Percentiles rank a stretch among this genome's conserved stretches.
phyloP scores from a whole-genome alignment of 306 rosid genomes.

The Quercus ilex region DNA sequence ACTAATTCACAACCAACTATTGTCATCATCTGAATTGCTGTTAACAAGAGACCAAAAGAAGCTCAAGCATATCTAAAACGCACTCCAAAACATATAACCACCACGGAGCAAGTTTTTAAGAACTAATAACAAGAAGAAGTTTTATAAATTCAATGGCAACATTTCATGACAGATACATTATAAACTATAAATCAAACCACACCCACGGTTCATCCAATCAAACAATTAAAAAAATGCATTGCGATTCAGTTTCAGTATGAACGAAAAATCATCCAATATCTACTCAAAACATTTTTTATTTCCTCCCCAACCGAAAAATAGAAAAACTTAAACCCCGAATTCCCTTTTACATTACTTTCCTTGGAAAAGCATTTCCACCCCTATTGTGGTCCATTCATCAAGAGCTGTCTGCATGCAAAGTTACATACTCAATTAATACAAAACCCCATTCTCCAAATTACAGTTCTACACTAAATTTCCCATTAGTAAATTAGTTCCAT shows the following conservation, averaged over 20 bases:
- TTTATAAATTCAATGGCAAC: neutral
- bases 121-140: neutral
- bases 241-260: neutral
- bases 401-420: neutral
- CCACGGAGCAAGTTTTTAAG: neutral
- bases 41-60: neutral
- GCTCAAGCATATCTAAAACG: neutral
- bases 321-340: neutral
- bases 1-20: constrained; percentile 10
- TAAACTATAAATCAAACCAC: neutral
- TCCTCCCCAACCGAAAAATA: neutral
- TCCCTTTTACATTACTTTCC: neutral
- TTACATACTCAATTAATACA: neutral
- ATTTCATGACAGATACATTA: neutral
- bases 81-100: neutral
- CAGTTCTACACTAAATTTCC: no score
- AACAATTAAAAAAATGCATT: neutral
- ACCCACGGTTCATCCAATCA: neutral
- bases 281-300: neutral
- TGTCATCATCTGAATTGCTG: neutral
- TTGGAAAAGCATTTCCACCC: neutral
- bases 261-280: neutral
- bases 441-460: no score
- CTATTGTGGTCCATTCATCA: neutral
- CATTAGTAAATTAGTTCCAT: no score